Conservation (phyloP, 306 rosid genomes). For the Casuarina cunninghamiana region DNA sequence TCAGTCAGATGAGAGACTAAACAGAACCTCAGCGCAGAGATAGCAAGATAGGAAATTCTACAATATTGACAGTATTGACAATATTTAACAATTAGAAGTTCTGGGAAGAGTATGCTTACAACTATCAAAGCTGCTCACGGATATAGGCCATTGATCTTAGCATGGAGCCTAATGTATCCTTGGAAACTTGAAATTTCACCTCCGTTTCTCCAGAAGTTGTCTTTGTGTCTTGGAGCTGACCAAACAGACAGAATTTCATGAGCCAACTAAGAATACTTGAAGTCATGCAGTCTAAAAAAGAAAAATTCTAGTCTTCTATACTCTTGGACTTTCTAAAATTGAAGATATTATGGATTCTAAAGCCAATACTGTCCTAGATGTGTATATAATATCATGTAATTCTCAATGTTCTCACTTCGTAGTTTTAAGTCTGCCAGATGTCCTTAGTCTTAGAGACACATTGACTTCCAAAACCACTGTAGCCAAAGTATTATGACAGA, state of each 20-base stretch:
- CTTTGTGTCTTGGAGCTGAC: conserved; percentile 78
- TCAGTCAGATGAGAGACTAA: background rate
- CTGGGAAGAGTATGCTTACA: conserved; percentile 50
- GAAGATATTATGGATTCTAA: background rate
- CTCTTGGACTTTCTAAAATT: background rate
- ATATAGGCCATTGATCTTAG: conserved; percentile 70
- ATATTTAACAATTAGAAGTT: conserved; percentile 13
- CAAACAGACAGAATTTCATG: conserved; percentile 20
- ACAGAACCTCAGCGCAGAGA: conserved; percentile 4
- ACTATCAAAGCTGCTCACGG: conserved; percentile 63
- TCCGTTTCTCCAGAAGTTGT: conserved; percentile 67
- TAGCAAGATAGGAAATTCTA: conserved; percentile 5
- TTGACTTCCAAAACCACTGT: background rate
- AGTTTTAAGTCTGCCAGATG: background rate
- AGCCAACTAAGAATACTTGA: background rate
- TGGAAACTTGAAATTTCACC: conserved; percentile 81
- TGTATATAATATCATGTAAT: background rate
- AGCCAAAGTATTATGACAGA: background rate
- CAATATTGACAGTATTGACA: conserved; percentile 13
- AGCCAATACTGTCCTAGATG: background rate
- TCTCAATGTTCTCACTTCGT: background rate
- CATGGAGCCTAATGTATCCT: conserved; percentile 69
- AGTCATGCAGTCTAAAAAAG: background rate
- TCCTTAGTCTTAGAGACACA: background rate
- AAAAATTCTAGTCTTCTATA: background rate